These are phyloP conservation scores for Neofusicoccum sp. DNA, from an alignment of 2,329 filamentous ascomycete species.

Conservation along the genomic window DNA sequence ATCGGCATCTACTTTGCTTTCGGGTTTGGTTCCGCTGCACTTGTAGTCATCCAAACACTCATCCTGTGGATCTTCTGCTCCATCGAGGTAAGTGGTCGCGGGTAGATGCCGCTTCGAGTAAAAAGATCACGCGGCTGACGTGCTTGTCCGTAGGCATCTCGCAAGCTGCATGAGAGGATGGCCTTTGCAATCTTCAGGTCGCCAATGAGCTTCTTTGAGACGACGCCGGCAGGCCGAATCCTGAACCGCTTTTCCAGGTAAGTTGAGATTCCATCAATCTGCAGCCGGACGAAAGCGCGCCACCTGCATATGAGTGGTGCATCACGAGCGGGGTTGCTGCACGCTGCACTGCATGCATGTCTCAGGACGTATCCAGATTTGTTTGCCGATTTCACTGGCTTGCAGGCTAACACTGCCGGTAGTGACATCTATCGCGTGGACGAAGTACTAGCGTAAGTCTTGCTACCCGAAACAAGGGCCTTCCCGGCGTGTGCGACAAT, in stretches of 20 bases:
- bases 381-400: slow-evolving; percentile 6
- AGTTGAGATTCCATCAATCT: slow-evolving; percentile 31
- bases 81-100: slow-evolving; percentile 69
- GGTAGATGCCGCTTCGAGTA: neutral
- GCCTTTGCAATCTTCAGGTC: slow-evolving; percentile 95
- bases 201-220: slow-evolving; percentile 99
- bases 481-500: neutral
- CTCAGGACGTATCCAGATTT: slow-evolving; percentile 1
- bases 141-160: slow-evolving; percentile 65
- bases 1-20: slow-evolving; percentile 95
- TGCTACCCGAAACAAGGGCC: neutral
- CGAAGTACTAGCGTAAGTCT: slow-evolving; percentile 74
- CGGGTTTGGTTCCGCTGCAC: slow-evolving; percentile 77
- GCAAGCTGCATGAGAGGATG: slow-evolving; percentile 97
- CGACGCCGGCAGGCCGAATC: slow-evolving; percentile 92
- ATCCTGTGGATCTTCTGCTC: slow-evolving; percentile 99
- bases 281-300: neutral
- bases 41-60: slow-evolving; percentile 88
- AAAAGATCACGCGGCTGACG: slow-evolving; percentile 11
- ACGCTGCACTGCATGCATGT: slow-evolving; percentile 11
- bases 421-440: slow-evolving; percentile 80
- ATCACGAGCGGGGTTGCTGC: slow-evolving; percentile 10
- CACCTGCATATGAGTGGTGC: slow-evolving; percentile 9
- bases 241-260: slow-evolving; percentile 93
- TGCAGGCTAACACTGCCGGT: slow-evolving; percentile 17